Percentiles rank a stretch among this genome's conserved stretches.
Conservation (phyloP, 2,329 filamentous ascomycete species). For the Fusarium tricinctum region DNA sequence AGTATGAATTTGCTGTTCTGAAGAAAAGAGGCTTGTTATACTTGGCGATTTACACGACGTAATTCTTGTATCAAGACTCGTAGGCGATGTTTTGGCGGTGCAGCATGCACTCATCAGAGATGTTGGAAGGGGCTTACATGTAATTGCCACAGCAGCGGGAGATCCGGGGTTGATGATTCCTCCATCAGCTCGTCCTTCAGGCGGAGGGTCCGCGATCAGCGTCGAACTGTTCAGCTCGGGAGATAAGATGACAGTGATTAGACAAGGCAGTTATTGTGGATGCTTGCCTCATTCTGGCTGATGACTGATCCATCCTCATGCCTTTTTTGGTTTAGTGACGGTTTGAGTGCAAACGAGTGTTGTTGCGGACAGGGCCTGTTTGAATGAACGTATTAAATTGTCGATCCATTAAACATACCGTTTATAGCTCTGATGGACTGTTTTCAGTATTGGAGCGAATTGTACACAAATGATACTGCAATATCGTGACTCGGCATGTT, state of each 20-base stretch:
- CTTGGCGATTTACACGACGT: conserved; percentile 28
- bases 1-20: conserved; percentile 8
- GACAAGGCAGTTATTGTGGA: not conserved
- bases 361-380: not conserved
- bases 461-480: too few species aligned
- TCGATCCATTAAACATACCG: not conserved
- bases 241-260: not conserved
- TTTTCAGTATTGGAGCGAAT: too few species aligned
- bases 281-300: not conserved
- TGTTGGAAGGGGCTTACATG: conserved; percentile 1
- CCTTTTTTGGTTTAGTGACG: conserved; percentile 2
- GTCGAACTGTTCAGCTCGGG: not conserved
- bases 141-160: conserved; percentile 14
- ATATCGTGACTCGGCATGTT: too few species aligned
- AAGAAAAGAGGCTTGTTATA: not conserved
- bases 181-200: not conserved
- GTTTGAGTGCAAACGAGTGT: not conserved
- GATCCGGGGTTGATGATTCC: not conserved
- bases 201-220: conserved; percentile 2
- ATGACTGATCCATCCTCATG: not conserved
- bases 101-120: conserved; percentile 1
- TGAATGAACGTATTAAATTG: not conserved
- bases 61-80: conserved; percentile 14
- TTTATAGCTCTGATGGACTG: not conserved
- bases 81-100: not conserved